These are phyloP conservation scores for Deinandra increscens DNA, from an alignment of 129 eudicot genomes.

Conservation along the genomic window DNA sequence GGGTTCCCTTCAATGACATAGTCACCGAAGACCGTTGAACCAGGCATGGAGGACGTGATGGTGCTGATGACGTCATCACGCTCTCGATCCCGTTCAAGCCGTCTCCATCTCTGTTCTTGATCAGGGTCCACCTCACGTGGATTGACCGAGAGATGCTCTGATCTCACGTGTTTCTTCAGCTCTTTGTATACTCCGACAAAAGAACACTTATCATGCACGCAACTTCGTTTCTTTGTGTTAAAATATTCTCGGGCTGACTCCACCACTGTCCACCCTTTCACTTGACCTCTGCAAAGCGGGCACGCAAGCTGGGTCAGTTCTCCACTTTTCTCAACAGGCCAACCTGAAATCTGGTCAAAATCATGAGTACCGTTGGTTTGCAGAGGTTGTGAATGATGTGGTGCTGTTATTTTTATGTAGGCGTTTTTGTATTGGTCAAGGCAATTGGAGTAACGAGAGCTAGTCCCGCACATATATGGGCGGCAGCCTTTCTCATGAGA, in stretches of 20 bases:
- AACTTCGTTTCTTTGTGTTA: slow-evolving; percentile 62
- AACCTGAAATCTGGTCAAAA: slow-evolving; percentile 34
- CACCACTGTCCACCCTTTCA: slow-evolving; percentile 92
- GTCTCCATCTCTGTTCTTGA: slow-evolving; percentile 78
- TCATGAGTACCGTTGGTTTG: slow-evolving; percentile 27
- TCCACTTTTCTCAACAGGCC: slow-evolving; percentile 47
- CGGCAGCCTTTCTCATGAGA: slow-evolving; percentile 93
- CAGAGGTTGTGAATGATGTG: slow-evolving; percentile 27
- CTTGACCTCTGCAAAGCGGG: slow-evolving; percentile 92
- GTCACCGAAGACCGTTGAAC: slow-evolving; percentile 81
- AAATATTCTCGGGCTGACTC: slow-evolving; percentile 74
- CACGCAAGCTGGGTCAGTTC: slow-evolving; percentile 64
- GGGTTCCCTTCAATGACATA: slow-evolving; percentile 69
- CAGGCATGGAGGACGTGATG: slow-evolving; percentile 75
- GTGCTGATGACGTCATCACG: slow-evolving; percentile 83
- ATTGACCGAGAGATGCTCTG: slow-evolving; percentile 66
- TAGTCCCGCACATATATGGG: slow-evolving; percentile 95
- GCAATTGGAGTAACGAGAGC: slow-evolving; percentile 87
- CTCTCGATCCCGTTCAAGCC: slow-evolving; percentile 78
- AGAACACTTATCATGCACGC: slow-evolving; percentile 74
- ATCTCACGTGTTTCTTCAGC: slow-evolving; percentile 66
- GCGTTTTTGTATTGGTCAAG: slow-evolving; percentile 90
- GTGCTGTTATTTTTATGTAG: slow-evolving; percentile 44
- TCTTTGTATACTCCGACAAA: slow-evolving; percentile 77
- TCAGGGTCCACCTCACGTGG: slow-evolving; percentile 88